Evolutionary conservation across 768 basidiomycete species (phyloP).

Genomic region (Lentinula boryana): DNA sequence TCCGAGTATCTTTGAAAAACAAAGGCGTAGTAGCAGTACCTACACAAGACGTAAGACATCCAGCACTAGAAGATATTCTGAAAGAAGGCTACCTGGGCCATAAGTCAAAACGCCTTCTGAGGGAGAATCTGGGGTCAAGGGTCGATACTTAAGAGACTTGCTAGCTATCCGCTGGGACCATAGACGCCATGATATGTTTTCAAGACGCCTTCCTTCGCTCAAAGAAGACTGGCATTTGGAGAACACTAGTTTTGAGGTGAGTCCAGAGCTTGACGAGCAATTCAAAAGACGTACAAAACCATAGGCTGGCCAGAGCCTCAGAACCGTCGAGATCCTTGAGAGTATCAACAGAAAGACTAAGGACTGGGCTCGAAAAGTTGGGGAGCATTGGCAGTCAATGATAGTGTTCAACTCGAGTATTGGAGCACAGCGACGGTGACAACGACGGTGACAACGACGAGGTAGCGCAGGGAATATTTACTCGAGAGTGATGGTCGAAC

Average conservation of each 20-base stretch:
- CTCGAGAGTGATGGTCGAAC: neutral
- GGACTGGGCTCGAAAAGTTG: constrained; percentile 56
- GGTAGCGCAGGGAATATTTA: neutral
- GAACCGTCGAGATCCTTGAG: constrained; percentile 63
- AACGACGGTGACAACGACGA: neutral
- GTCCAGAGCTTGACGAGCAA: neutral
- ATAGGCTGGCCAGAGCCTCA: constrained; percentile 61
- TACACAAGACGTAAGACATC: neutral
- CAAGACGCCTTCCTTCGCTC: constrained; percentile 73
- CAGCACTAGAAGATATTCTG: neutral
- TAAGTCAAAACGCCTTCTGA: neutral
- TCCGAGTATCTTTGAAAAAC: neutral
- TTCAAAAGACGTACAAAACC: constrained; percentile 48
- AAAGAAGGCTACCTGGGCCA: neutral
- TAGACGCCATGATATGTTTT: constrained; percentile 85
- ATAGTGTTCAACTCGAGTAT: neutral
- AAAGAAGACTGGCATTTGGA: constrained; percentile 78
- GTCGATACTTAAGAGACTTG: constrained; percentile 20
- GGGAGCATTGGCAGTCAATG: constrained; percentile 32
- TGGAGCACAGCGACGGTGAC: neutral
- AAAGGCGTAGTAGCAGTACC: neutral
- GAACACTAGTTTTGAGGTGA: constrained; percentile 42
- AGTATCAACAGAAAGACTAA: constrained; percentile 59
- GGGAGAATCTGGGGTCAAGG: constrained; percentile 20
- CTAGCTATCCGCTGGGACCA: constrained; percentile 64